phyloP scores from a whole-genome alignment of 2,329 filamentous ascomycete genomes.

The Aspergillus ustus region DNA sequence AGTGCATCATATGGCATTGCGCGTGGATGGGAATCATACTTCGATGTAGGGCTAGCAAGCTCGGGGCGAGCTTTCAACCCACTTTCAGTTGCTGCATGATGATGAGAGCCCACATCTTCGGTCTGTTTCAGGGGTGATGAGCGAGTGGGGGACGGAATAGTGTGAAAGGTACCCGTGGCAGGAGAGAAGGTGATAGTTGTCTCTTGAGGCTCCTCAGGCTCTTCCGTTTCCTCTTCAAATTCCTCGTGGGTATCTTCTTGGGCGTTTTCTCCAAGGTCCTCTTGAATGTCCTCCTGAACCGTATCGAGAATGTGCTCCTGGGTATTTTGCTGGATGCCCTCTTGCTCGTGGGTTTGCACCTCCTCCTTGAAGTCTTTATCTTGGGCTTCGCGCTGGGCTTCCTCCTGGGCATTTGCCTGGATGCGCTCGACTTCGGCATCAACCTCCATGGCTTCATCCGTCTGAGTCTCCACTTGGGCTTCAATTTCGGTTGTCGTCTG shows the following conservation, averaged over 20 bases:
- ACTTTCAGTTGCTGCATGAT: constrained; percentile 12
- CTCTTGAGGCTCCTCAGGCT: constrained; percentile 37
- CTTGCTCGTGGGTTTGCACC: background rate
- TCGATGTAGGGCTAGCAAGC: constrained; percentile 15
- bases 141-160: constrained; percentile 43
- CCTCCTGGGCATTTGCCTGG: background rate
- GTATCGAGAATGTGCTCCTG: background rate
- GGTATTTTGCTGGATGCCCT: background rate
- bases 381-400: background rate
- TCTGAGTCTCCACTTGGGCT: background rate
- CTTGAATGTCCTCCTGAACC: background rate
- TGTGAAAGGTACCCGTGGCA: constrained; percentile 49
- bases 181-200: constrained; percentile 49
- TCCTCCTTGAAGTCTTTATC: background rate
- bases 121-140: constrained; percentile 31
- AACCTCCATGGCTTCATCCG: background rate
- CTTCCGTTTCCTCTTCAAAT: constrained; percentile 28
- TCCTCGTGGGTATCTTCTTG: constrained; percentile 9
- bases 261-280: background rate
- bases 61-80: constrained; percentile 12
- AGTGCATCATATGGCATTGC: constrained; percentile 19
- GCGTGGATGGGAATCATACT: constrained; percentile 18
- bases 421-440: background rate
- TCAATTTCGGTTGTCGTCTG: background rate
- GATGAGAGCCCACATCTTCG: constrained; percentile 24